phyloP scores from a whole-genome alignment of 208 protist genomes.

The Spongospora subterranea region DNA sequence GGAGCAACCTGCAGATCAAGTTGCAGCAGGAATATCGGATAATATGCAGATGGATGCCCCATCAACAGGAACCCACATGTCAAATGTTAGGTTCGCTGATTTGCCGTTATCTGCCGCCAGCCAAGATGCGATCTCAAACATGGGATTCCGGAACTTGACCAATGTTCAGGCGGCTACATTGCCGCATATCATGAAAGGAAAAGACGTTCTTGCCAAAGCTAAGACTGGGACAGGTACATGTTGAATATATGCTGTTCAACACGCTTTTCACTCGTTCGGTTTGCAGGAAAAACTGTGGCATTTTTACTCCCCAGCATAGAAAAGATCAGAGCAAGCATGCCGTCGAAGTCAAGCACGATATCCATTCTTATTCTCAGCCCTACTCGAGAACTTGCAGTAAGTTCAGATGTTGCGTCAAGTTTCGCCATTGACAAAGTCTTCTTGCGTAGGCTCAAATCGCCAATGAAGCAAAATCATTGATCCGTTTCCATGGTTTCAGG shows the following conservation, averaged over 20 bases:
- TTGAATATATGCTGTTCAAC: neutral
- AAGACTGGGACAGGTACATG: conserved; percentile 33
- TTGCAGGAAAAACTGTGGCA: neutral
- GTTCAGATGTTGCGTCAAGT: too few species aligned
- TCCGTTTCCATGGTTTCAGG: conserved; percentile 5
- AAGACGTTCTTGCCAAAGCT: conserved; percentile 44
- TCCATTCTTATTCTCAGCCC: conserved; percentile 3
- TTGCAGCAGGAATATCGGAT: too few species aligned
- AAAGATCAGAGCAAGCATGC: neutral
- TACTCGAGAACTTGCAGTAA: conserved; percentile 13
- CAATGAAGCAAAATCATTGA: neutral
- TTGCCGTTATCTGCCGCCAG: neutral
- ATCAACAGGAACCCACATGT: neutral
- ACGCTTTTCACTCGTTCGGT: too few species aligned
- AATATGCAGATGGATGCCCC: too few species aligned
- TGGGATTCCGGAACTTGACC: conserved; percentile 10
- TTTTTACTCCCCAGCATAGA: conserved; percentile 8
- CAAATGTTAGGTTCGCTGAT: neutral
- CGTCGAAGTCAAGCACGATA: neutral
- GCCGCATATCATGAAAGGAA: conserved; percentile 3
- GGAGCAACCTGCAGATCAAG: too few species aligned
- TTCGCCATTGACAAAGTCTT: neutral
- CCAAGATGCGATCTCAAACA: neutral
- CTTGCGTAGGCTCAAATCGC: neutral
- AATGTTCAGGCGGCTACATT: neutral